Evolutionary conservation across 2,329 filamentous ascomycete genomes (phyloP), one percentile per base, ranked within the genome.

Genomic region (Exophiala sp.): DNA sequence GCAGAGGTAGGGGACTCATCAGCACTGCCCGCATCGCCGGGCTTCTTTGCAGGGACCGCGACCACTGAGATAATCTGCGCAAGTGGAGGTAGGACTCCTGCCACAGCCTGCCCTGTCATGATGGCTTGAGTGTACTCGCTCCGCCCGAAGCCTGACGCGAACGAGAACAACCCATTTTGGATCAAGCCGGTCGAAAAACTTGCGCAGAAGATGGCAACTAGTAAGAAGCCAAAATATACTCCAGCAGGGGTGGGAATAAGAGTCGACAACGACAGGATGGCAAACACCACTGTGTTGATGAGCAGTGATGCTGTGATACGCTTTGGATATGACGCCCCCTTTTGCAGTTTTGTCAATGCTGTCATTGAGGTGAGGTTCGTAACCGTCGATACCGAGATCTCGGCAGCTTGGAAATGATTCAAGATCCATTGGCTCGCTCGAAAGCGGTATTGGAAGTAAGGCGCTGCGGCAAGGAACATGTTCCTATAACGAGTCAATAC

Each of bases 401-500:
- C 91, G 51, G 87, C 83, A 9, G 91, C 85, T 66, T 96, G 91
- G 71, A 95, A 97, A 72, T 89, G 87, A 56, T 80, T 75, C 29
- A 83, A 76, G 49, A 94, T 83, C 76, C 81, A 86, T 46, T 80
- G 71, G 64, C 83, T 80, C 53, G 77, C 75, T 39, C 77, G 72
- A 68, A 97, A 95, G 60, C 91, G 88, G 43, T 75, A 76, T 63
- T 90, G 82, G 70, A 97, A 96, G 73, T 97, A 97, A 3, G 91
- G 88, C 1, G 88, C 88, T 7, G 91, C 89, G 39, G 93, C 91
- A 60, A 97, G 80, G 68, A 97, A 96, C 91, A 96, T 96, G 73
- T 97, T 97, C 88, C 88, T 91, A 59, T 13, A 32, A 16, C 21
- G 29, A 11, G 46, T 56, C 32, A 52, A 45, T 32, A 11, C 30